Conservation (phyloP, 1,284 basidiomycete genomes). For the Cystobasidium sp. region DNA sequence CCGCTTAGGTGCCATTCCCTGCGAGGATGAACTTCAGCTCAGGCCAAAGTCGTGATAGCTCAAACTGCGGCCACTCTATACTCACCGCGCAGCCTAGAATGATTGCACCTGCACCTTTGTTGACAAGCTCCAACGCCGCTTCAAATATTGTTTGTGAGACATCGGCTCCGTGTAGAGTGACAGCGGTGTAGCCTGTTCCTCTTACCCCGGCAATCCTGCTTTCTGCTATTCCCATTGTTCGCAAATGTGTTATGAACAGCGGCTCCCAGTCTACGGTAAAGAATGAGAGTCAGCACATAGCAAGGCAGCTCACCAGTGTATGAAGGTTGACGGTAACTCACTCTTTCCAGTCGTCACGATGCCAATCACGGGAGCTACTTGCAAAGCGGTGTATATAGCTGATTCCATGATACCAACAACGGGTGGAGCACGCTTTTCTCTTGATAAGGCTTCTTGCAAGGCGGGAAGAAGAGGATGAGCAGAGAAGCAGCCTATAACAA, state of each 20-base stretch:
- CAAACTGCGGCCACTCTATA: neutral
- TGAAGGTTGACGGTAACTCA: neutral
- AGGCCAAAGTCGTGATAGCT: neutral
- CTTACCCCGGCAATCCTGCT: constrained; percentile 4
- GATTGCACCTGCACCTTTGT: constrained; percentile 17
- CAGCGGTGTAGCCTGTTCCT: constrained; percentile 17
- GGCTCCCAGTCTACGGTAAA: constrained; percentile 13
- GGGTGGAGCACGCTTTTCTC: neutral
- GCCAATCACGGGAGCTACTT: constrained; percentile 8
- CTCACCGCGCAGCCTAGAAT: constrained; percentile 20
- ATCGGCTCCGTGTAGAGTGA: constrained; percentile 8
- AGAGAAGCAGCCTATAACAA: constrained; percentile 22
- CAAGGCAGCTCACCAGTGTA: neutral
- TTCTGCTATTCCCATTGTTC: constrained; percentile 13
- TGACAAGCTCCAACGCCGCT: constrained; percentile 16
- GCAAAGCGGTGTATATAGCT: constrained; percentile 15
- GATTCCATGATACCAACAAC: constrained; percentile 24
- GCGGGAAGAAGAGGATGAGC: constrained; percentile 21
- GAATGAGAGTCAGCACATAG: neutral
- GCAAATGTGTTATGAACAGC: constrained; percentile 8
- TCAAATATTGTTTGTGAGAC: neutral
- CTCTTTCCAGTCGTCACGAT: constrained; percentile 17
- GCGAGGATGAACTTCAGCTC: neutral
- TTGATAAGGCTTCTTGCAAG: constrained; percentile 10
- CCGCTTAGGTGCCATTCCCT: constrained; percentile 24